These are phyloP conservation scores for Suhomyces choctaworum DNA, from an alignment of 1,139 yeast genomes.

Conservation along the genomic window DNA sequence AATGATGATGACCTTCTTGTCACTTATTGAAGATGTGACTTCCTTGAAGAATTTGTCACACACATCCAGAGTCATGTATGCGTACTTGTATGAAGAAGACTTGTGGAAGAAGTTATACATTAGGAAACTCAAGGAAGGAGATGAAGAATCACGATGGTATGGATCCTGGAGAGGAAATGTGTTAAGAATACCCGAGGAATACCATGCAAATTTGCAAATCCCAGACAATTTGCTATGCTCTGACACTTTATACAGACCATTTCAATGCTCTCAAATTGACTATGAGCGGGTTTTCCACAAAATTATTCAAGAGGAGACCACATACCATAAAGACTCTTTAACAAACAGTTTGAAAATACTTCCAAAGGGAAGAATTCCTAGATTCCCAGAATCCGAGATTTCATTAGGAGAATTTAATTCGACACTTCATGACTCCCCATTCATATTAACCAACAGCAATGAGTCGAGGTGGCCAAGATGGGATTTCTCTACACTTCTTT, in stretches of 20 bases:
- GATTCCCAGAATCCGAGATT: constrained; percentile 47
- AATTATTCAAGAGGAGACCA: constrained; percentile 49
- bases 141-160: constrained; percentile 46
- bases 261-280: constrained; percentile 71
- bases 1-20: constrained; percentile 46
- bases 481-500: constrained; percentile 51
- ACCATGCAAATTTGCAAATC: constrained; percentile 43
- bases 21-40: constrained; percentile 42
- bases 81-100: constrained; percentile 72
- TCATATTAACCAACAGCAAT: constrained; percentile 52
- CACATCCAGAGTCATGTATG: constrained; percentile 68
- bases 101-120: constrained; percentile 67
- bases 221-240: constrained; percentile 41
- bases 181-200: constrained; percentile 34
- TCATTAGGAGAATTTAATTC: constrained; percentile 46
- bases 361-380: constrained; percentile 41
- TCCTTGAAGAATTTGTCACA: constrained; percentile 54
- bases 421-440: constrained; percentile 58
- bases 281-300: constrained; percentile 50
- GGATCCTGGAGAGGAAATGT: constrained; percentile 80
- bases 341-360: constrained; percentile 21
- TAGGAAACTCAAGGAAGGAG: constrained; percentile 21
- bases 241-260: constrained; percentile 75
- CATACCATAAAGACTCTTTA: constrained; percentile 27
- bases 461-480: constrained; percentile 65